Conservation (phyloP, 805 yeast species). For the Candida nanaspora region DNA sequence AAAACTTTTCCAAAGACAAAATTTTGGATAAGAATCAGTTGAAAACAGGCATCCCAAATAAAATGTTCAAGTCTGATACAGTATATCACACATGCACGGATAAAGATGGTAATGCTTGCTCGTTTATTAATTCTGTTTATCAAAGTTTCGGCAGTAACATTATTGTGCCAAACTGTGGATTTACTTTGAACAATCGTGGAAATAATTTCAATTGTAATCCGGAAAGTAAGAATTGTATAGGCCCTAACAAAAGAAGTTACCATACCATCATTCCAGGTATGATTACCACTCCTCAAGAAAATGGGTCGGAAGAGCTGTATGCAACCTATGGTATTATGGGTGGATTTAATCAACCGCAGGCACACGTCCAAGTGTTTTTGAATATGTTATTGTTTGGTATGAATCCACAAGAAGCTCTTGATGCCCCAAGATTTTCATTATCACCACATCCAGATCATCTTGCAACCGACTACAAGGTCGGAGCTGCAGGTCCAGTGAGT, state of each 20-base stretch:
- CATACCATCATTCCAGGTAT: conserved; percentile 82
- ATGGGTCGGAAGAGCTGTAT: conserved; percentile 35
- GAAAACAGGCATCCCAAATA: conserved; percentile 50
- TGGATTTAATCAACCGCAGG: conserved; percentile 82
- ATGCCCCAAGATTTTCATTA: conserved; percentile 67
- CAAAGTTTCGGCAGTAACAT: conserved; percentile 66
- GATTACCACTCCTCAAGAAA: conserved; percentile 41
- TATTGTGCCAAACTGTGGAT: conserved; percentile 57
- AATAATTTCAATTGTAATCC: conserved; percentile 61
- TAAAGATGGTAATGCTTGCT: conserved; percentile 68
- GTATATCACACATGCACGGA: conserved; percentile 64
- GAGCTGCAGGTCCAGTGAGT: conserved; percentile 59
- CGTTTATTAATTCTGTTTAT: conserved; percentile 72
- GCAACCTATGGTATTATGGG: conserved; percentile 84
- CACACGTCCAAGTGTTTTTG: conserved; percentile 70
- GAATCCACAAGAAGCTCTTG: conserved; percentile 68
- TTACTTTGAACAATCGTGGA: conserved; percentile 70
- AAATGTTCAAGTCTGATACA: conserved; percentile 58
- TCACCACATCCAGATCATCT: conserved; percentile 39
- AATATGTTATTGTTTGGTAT: conserved; percentile 57
- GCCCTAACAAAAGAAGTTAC: conserved; percentile 67
- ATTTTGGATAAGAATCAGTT: conserved; percentile 36
- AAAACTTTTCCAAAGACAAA: conserved; percentile 32
- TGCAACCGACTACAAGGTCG: conserved; percentile 44
- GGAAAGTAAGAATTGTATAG: conserved; percentile 51